Percentiles rank a stretch among this genome's conserved stretches.
phyloP scores from a whole-genome alignment of 495 filamentous ascomycete genomes.

The Parachaetomium inaequale region DNA sequence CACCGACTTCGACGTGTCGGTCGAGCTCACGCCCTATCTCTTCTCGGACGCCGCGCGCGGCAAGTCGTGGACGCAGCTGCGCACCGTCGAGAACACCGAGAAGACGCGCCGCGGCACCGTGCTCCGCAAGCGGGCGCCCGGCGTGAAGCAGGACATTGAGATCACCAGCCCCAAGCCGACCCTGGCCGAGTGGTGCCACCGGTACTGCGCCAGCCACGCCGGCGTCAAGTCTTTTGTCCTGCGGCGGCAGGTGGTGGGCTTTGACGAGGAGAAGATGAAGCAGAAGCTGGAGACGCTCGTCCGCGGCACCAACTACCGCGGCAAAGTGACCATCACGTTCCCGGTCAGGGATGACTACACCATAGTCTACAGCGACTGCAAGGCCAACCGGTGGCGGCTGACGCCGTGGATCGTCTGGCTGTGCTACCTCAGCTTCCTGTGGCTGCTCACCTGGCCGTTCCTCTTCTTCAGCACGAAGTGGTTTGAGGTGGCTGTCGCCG shows the following conservation, averaged over 20 bases:
- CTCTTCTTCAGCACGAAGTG: conserved; percentile 58
- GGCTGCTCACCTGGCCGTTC: conserved; percentile 61
- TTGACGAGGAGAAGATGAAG: conserved; percentile 47
- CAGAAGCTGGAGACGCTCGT: conserved; percentile 47
- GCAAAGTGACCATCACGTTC: conserved; percentile 49
- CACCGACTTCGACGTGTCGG: conserved; percentile 50
- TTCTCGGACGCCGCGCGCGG: conserved; percentile 35
- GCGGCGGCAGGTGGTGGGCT: conserved; percentile 46
- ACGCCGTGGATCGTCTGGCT: conserved; percentile 55
- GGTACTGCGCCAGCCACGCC: conserved; percentile 48
- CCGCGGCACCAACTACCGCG: conserved; percentile 58
- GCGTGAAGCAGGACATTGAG: conserved; percentile 40
- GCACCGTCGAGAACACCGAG: conserved; percentile 40
- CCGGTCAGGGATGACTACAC: conserved; percentile 47
- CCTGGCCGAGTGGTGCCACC: conserved; percentile 55
- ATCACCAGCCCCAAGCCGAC: conserved; percentile 37
- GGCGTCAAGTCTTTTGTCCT: conserved; percentile 52
- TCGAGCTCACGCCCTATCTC: conserved; percentile 51
- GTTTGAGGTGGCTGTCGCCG: conserved; percentile 54
- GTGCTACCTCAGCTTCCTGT: conserved; percentile 58
- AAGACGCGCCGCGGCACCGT: conserved; percentile 43
- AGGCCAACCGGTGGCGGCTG: conserved; percentile 54
- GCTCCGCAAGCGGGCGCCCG: conserved; percentile 39
- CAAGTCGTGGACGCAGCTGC: conserved; percentile 30
- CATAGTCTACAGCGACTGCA: conserved; percentile 53